Evolutionary conservation across 2,329 filamentous ascomycete genomes (phyloP).

Genomic region (Calonectria henricotiae): DNA sequence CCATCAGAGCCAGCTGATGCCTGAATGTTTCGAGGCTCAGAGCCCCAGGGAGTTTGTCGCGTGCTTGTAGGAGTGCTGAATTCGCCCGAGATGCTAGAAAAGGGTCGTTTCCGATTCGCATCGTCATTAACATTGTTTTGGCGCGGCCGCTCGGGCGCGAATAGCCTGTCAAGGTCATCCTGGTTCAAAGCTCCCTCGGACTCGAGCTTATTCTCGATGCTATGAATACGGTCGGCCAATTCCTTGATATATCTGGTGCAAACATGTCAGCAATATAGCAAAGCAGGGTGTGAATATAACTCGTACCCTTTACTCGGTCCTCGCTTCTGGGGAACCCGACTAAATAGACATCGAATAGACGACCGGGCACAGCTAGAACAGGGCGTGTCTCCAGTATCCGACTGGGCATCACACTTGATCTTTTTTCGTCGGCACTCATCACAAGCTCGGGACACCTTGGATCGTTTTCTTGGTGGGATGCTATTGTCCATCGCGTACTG

Average conservation of each 20-base stretch:
- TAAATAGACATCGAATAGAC: conserved; percentile 86
- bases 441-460: conserved; percentile 90
- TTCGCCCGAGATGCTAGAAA: conserved; percentile 65
- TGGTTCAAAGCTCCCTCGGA: conserved; percentile 64
- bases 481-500: conserved; percentile 68
- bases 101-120: conserved; percentile 64
- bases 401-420: conserved; percentile 88
- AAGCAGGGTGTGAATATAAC: neutral
- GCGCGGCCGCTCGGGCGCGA: conserved; percentile 57
- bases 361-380: conserved; percentile 88
- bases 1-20: conserved; percentile 58
- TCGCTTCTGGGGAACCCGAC: conserved; percentile 88
- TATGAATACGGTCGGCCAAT: conserved; percentile 86
- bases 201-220: conserved; percentile 84
- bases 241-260: conserved; percentile 88
- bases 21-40: conserved; percentile 65
- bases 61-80: conserved; percentile 61
- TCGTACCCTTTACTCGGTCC: conserved; percentile 89
- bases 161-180: conserved; percentile 65
- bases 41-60: conserved; percentile 65
- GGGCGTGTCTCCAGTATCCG: conserved; percentile 80
- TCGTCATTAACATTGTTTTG: conserved; percentile 56
- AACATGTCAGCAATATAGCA: conserved; percentile 35
- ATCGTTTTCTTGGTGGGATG: conserved; percentile 81
- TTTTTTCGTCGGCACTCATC: conserved; percentile 93